Base-by-base conservation (phyloP, 1,139 yeast species). In the Yamadazyma trypodendri region DNA sequence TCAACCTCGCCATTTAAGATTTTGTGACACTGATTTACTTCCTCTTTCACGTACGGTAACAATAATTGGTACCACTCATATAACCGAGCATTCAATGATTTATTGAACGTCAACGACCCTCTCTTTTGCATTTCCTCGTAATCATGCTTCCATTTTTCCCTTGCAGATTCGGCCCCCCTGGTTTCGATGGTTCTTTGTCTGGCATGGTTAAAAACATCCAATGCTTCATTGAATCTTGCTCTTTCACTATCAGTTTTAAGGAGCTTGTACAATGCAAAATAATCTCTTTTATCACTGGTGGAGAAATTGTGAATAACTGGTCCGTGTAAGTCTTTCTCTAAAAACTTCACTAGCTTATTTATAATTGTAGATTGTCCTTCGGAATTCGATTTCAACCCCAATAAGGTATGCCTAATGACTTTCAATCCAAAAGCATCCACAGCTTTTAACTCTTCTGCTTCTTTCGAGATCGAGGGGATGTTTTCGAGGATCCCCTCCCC, bases 81-180 rank as follows among this genome's bases (percentile, higher is more conserved):
- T 28, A 92, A 64, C 48, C 81, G 79, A 2, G 81, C 83, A 45
- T 87, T 89, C 36, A 90, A 65, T 5, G 79, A 74, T 43, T 78
- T 76, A 38, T 77, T 72, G 34, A 81, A 63, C 18, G 79, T 61
- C 31, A 79, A 46, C 7, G 70, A 77, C n/a, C 90, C 89, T 49
- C 83, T 69, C 35, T 72, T 76, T 43, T 76, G 77, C 58, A 83
- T 70, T 41, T 78, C 82, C 51, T 87, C 94, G 51, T 78, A 84
- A 48, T 84, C 92, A 50, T 81, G 83, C 54, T 79, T 82, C 97
- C 97, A 92, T 57, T 85, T 84, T 53, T 82, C 87, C 45, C 76
- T 79, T 0, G 97, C 96, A 2, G 92, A 92, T 49, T 85, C 92
- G 8, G 84, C 72, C 4, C 95, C 94, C 42, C 84, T 74, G 24